Evolutionary conservation across 2,329 filamentous ascomycete genomes (phyloP).

Genomic region (Paecilomyces niveus): DNA sequence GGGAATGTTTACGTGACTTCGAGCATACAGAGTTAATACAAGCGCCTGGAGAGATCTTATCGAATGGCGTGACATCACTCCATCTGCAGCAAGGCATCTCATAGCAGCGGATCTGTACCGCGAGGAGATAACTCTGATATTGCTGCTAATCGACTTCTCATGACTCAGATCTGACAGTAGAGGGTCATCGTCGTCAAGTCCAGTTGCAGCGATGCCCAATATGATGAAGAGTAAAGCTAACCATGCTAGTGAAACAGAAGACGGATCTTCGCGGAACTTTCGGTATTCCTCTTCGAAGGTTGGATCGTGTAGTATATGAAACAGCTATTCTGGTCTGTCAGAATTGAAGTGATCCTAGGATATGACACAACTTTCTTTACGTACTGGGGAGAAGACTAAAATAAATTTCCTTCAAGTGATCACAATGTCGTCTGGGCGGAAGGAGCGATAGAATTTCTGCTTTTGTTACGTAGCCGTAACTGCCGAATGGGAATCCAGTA

Average conservation of each 20-base stretch:
- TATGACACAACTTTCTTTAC: conserved; percentile 5
- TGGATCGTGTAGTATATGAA: conserved; percentile 36
- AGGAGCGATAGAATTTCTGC: conserved; percentile 24
- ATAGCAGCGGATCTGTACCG: conserved; percentile 32
- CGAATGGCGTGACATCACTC: conserved; percentile 31
- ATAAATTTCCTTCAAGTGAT: conserved; percentile 29
- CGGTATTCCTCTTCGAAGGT: conserved; percentile 34
- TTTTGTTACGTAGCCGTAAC: conserved; percentile 16
- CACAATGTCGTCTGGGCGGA: conserved; percentile 29
- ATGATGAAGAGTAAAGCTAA: conserved; percentile 34
- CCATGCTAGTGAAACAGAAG: conserved; percentile 29
- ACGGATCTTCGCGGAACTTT: conserved; percentile 27
- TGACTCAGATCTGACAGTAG: conserved; percentile 30
- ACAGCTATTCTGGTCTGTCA: conserved; percentile 16
- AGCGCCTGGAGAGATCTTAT: conserved; percentile 34
- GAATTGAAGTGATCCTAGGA: background rate
- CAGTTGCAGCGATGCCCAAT: conserved; percentile 31
- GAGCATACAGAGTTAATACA: conserved; percentile 33
- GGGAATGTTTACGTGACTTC: conserved; percentile 27
- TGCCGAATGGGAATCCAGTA: conserved; percentile 24
- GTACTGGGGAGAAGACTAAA: conserved; percentile 33
- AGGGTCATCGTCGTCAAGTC: conserved; percentile 28
- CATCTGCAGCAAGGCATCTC: conserved; percentile 32
- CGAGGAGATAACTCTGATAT: conserved; percentile 28
- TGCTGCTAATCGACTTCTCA: conserved; percentile 28